These are phyloP conservation scores for Actinomucor elegans DNA, from an alignment of 371 early-diverging fungal species.

Conservation along the genomic window DNA sequence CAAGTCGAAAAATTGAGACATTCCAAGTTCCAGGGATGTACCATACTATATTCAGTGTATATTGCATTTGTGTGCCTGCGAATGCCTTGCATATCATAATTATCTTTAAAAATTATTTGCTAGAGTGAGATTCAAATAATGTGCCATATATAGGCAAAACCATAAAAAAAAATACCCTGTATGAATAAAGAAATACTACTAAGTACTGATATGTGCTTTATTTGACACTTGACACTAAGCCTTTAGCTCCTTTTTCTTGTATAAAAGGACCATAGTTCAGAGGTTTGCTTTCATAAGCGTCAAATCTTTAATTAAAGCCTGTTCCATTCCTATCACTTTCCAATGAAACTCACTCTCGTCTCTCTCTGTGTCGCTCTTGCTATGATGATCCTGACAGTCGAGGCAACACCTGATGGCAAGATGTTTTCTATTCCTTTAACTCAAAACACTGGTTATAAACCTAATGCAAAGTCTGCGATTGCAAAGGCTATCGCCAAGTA, in stretches of 20 bases:
- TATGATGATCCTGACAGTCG: conserved; percentile 8
- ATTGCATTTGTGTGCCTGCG: background rate
- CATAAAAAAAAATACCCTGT: background rate
- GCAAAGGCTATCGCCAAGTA: conserved; percentile 21
- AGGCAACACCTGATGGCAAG: conserved; percentile 6
- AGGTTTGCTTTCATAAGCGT: background rate
- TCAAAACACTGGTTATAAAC: conserved; percentile 12
- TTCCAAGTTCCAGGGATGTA: too few species aligned
- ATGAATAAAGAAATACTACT: background rate
- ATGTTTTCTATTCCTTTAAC: conserved; percentile 12
- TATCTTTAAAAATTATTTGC: too few species aligned
- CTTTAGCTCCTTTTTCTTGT: background rate
- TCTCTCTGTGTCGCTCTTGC: conserved; percentile 10
- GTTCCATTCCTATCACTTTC: background rate
- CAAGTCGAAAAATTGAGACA: too few species aligned
- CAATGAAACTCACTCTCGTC: conserved; percentile 10
- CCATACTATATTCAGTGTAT: background rate
- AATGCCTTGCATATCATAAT: too few species aligned
- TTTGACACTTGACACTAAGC: background rate
- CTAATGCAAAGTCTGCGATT: conserved; percentile 14
- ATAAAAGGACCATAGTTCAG: background rate
- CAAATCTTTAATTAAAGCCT: background rate
- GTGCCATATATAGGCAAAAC: background rate
- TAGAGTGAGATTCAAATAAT: too few species aligned
- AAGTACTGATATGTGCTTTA: too few species aligned